Evolutionary conservation across 2,329 filamentous ascomycete genomes (phyloP).

Genomic region (Xylariales sp.): DNA sequence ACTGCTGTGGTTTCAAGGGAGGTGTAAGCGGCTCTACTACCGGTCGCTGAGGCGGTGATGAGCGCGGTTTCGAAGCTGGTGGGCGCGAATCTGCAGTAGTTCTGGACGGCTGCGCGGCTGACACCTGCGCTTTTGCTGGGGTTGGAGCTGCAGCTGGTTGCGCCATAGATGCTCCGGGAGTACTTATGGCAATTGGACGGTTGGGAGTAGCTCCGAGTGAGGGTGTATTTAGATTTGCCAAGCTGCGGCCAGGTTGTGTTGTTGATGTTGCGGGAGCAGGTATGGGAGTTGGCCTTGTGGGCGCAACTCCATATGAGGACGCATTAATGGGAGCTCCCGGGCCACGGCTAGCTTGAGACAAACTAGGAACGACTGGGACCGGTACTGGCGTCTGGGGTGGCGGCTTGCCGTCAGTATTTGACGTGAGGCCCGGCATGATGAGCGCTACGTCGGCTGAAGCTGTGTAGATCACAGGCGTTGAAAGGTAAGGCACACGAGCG

Average conservation of each 20-base stretch:
- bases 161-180: neutral
- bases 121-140: neutral
- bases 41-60: slow-evolving; percentile 43
- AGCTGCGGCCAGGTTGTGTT: too few relatives aligned
- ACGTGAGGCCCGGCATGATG: slow-evolving; percentile 25
- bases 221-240: too few relatives aligned
- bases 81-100: neutral
- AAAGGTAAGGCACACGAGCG: too few relatives aligned
- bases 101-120: neutral
- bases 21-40: slow-evolving; percentile 54
- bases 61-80: slow-evolving; percentile 16
- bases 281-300: neutral
- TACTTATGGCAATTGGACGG: neutral
- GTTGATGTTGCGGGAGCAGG: neutral
- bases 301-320: slow-evolving; percentile 3
- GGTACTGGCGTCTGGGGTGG: slow-evolving; percentile 9
- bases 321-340: neutral
- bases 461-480: too few relatives aligned
- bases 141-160: neutral
- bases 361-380: slow-evolving; percentile 9
- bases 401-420: slow-evolving; percentile 20
- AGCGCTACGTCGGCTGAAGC: too few relatives aligned
- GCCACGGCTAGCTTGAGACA: neutral
- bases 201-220: neutral
- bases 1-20: slow-evolving; percentile 35